A percentile compares a stretch with the other conserved stretches of the same genome.
Evolutionary conservation across 371 early-diverging fungal genomes (phyloP).

Genomic region (Choanephora cucurbitarum): DNA sequence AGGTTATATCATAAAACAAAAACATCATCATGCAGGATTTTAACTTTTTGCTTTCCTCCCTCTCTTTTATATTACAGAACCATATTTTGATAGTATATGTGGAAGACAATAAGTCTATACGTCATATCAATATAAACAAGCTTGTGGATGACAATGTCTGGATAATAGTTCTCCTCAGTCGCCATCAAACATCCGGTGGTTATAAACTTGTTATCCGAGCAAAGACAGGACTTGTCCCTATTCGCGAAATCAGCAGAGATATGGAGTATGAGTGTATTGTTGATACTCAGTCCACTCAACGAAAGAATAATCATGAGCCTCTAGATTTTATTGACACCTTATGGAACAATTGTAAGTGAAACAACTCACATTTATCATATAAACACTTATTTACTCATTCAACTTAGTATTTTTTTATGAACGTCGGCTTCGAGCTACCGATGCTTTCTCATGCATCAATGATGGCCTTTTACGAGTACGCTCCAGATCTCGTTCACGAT

Average conservation of each 20-base stretch:
- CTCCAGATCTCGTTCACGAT: constrained; percentile 45
- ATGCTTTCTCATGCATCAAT: constrained; percentile 27
- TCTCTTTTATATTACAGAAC: constrained; percentile 24
- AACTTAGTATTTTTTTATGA: constrained; percentile 39
- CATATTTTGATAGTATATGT: constrained; percentile 50
- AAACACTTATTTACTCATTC: background rate
- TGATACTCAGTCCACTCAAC: background rate
- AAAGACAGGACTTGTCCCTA: constrained; percentile 22
- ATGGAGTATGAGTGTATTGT: constrained; percentile 23
- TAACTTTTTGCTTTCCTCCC: background rate
- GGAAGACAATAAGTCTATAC: constrained; percentile 27
- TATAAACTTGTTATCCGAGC: constrained; percentile 22
- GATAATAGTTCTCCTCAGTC: constrained; percentile 36
- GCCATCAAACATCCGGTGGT: constrained; percentile 10
- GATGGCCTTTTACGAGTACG: constrained; percentile 32
- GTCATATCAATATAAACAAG: constrained; percentile 13
- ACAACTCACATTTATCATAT: background rate
- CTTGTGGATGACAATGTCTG: constrained; percentile 29
- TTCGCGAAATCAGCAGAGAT: constrained; percentile 25
- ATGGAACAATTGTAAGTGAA: constrained; percentile 29
- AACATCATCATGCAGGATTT: background rate
- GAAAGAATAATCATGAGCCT: constrained; percentile 6
- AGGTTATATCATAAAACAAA: constrained; percentile 12
- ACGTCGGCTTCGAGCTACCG: constrained; percentile 29
- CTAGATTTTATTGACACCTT: constrained; percentile 27